Evolutionary conservation across 2,329 filamentous ascomycete species (phyloP).

Genomic region (Spiromastix sp.): DNA sequence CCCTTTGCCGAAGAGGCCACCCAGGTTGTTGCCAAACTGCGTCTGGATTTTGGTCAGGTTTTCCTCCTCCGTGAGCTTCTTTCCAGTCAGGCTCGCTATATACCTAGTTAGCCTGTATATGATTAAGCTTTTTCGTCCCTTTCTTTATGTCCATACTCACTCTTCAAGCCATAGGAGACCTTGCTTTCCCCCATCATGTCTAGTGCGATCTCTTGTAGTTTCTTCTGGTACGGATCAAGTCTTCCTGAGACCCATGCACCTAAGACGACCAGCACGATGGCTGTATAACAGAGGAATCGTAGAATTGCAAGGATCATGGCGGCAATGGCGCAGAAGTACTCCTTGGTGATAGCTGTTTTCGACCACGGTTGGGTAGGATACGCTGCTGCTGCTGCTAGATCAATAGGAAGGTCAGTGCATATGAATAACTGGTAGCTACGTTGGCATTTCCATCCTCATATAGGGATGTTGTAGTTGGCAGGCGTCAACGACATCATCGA

Average conservation of each 20-base stretch:
- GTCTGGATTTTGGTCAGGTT: constrained; percentile 19
- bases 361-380: too few species aligned
- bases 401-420: too few species aligned
- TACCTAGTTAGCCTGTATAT: too few species aligned
- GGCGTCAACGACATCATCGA: not conserved
- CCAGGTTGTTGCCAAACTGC: constrained; percentile 15
- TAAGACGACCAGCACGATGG: constrained; percentile 7
- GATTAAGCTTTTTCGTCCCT: too few species aligned
- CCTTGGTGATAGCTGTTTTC: too few species aligned
- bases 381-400: too few species aligned
- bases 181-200: constrained; percentile 22
- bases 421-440: too few species aligned
- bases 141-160: too few species aligned
- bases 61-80: constrained; percentile 16
- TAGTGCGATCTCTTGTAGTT: constrained; percentile 19
- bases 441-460: too few species aligned
- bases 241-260: constrained; percentile 20
- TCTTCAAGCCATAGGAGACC: constrained; percentile 18
- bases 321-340: not conserved
- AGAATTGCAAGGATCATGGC: constrained; percentile 3
- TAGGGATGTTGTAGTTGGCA: too few species aligned
- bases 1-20: constrained; percentile 16
- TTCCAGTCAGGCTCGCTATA: constrained; percentile 16
- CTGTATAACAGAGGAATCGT: constrained; percentile 1
- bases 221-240: constrained; percentile 21